Conservation (phyloP, 2,329 filamentous ascomycete species). For the Aspergillus piperis region DNA sequence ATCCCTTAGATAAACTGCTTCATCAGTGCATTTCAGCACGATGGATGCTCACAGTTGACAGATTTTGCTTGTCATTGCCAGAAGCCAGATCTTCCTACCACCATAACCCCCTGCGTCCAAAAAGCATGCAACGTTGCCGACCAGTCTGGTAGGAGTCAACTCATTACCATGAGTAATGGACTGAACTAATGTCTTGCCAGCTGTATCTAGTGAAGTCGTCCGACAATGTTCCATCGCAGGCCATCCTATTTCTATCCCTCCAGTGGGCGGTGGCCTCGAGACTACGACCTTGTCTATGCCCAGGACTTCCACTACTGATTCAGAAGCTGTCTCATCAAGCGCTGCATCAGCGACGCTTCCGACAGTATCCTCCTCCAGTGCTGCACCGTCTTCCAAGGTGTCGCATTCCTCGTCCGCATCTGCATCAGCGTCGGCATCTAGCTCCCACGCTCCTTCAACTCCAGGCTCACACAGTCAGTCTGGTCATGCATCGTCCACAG, state of each 20-base stretch:
- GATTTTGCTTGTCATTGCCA: constrained; percentile 55
- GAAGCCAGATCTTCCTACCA: constrained; percentile 44
- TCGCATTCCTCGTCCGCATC: not conserved
- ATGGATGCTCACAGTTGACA: constrained; percentile 49
- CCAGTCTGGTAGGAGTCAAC: constrained; percentile 36
- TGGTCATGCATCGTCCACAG: not conserved
- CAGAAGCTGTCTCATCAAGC: constrained; percentile 4
- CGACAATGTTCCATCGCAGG: constrained; percentile 38
- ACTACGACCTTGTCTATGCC: constrained; percentile 17
- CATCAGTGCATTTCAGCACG: constrained; percentile 40
- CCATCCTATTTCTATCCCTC: constrained; percentile 40
- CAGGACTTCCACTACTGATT: constrained; percentile 10
- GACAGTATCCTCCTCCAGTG: not conserved
- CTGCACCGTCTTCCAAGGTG: not conserved
- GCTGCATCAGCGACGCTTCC: constrained; percentile 8
- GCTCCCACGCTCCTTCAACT: not conserved
- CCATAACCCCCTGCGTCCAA: constrained; percentile 51
- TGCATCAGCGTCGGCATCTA: not conserved
- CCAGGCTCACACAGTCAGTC: not conserved
- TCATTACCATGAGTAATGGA: not conserved
- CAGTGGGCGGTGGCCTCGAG: constrained; percentile 22
- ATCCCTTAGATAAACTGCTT: constrained; percentile 50
- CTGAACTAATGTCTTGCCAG: constrained; percentile 21
- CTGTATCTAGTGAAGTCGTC: constrained; percentile 40
- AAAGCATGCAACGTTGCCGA: constrained; percentile 42